Conservation (phyloP, 495 filamentous ascomycete species). For the Penicillium nucicola region DNA sequence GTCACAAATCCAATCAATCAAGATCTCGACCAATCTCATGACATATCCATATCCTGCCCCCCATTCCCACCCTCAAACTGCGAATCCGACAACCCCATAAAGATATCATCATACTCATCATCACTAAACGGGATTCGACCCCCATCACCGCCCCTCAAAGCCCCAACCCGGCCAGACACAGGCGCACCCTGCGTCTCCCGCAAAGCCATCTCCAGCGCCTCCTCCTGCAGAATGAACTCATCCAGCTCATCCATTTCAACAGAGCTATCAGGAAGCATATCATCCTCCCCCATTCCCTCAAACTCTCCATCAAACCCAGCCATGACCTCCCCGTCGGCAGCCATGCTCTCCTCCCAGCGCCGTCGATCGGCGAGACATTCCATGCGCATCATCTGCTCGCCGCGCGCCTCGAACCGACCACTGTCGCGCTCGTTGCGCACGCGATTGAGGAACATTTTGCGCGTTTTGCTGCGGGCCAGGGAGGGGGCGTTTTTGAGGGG, state of each 20-base stretch:
- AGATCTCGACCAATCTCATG: too few species aligned
- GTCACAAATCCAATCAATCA: too few species aligned
- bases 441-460: constrained; percentile 69
- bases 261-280: constrained; percentile 24
- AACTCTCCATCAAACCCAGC: constrained; percentile 17
- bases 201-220: constrained; percentile 28
- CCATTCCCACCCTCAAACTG: neutral
- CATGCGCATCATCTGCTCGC: constrained; percentile 67
- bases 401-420: constrained; percentile 64
- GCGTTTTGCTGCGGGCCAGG: constrained; percentile 32
- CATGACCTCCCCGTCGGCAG: constrained; percentile 26
- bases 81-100: constrained; percentile 36
- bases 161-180: neutral
- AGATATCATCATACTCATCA: constrained; percentile 54
- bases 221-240: constrained; percentile 31
- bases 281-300: constrained; percentile 39
- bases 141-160: neutral
- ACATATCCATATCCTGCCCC: constrained; percentile 44
- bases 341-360: constrained; percentile 48
- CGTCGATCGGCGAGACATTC: constrained; percentile 47
- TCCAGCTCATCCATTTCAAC: constrained; percentile 35
- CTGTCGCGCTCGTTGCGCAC: constrained; percentile 69
- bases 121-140: constrained; percentile 44
- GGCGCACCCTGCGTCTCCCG: constrained; percentile 1
- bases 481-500: constrained; percentile 19